Base-by-base conservation (phyloP, 768 basidiomycete species). In the Leucogyrophana mollusca region DNA sequence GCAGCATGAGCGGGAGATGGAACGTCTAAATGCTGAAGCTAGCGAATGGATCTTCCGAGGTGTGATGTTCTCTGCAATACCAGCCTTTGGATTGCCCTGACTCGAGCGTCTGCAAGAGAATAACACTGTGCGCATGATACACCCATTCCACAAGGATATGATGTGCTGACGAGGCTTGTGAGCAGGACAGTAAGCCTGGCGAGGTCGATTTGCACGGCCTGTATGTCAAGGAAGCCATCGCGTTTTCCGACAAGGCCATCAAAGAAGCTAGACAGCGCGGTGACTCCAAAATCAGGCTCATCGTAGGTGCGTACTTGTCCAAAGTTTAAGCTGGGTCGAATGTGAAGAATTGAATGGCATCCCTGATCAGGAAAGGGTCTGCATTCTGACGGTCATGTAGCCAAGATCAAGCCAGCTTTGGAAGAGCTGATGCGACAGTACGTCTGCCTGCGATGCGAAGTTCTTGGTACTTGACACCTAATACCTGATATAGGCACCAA, bases 391-490 rank as follows among this genome's bases (percentile, higher is more conserved):
- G 76, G 78, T 3, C 83, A 85, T 37, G 73, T 79, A 5, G 87
- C 90, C 0, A 98, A 95, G 69, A 76, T 97, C 58, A 93, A 87
- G 60, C 95, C 94, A 24, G 94, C 94, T 5, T 85, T 98, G 40
- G 87, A 91, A 61, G 84, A 87, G 30, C 70, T 95, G 40, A 88
- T 95, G 80, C 71, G 76, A 54, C 91, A 86, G 89, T 90, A 56
- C 34, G 78, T 54, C 24, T 27, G 42, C 21, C 30, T 5, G 10
- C 17, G 3, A 11, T 14, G 13, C 23, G 20, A 44, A n/a, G 3
- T 9, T 20, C 25, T 16, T 44, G 22, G 21, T 22, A 18, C 23
- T 32, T 20, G 14, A 40, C 21, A 53, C n/a, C 40, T 25, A 17
- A 1, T 33, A 17, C 44, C 23, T 35, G 40, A 38, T 40, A 13